Base-by-base conservation (phyloP, 345 rosid species). In the Hirschfeldia incana region DNA sequence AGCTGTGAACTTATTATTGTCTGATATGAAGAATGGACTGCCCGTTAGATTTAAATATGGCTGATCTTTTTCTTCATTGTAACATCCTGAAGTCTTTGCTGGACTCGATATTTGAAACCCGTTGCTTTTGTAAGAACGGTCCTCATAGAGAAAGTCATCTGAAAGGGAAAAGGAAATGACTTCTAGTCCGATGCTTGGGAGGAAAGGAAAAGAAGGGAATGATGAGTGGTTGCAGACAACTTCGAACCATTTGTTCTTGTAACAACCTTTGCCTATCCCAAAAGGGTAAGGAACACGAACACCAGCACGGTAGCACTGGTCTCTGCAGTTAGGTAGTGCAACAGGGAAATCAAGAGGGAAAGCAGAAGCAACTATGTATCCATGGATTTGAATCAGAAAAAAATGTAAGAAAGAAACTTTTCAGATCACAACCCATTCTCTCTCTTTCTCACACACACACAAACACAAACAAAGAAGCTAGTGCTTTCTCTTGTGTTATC, bases 271-370 rank as follows among this genome's bases (percentile, higher is more conserved):
- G 1, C 65, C 46, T 2, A 63, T 65, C 16, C 90, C 87, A 53
- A 87, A 87, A 16, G 88, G 90, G 71, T 70, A 87, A 7, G 83
- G 90, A 34, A 87, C 72, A 69, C 12, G 58, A 12, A 72, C 63
- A 28, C 67, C 30, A 8, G 84, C 83, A 17, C 4, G 55, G n/a
- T 13, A 13, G 55, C 89, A 87, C 7, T 2, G 42, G 2, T 70
- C 78, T 44, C 1, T 63, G 78, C 88, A 85, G 0, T 80, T 79
- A 28, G 75, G 51, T 6, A 69, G 26, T 15, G 69, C 72, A 30
- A 76, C 2, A 49, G 7, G 57, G 57, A 49, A 49, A 0, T 0
- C 57, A 49, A 49, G 1, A 42, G 69, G 33, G 3, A 16, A 30
- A 30, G 28, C 6, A 10, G 32, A 39, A 36, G 59, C 51, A 75